Conservation (phyloP, 1,284 basidiomycete species). For the Lignosus rhinocerotis region DNA sequence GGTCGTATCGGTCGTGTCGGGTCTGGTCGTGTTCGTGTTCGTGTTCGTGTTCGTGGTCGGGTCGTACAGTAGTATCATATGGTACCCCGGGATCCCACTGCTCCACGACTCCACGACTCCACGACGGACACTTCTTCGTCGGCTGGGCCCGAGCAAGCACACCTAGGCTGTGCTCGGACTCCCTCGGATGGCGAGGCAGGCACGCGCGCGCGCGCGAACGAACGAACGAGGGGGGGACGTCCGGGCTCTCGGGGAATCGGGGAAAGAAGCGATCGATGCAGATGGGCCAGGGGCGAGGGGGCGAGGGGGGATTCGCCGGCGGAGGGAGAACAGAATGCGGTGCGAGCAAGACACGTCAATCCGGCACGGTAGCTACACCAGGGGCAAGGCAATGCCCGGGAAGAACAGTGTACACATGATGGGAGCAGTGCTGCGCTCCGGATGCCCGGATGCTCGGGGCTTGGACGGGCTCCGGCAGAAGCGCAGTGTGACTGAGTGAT, state of each 20-base stretch:
- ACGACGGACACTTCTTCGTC: background rate
- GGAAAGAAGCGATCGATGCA: background rate
- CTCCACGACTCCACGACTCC: background rate
- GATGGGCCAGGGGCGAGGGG: background rate
- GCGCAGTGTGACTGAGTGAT: background rate
- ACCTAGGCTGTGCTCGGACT: background rate
- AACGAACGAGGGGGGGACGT: too few relatives aligned
- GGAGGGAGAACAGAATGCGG: constrained; percentile 5
- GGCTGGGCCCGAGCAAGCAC: background rate
- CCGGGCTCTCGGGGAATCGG: background rate
- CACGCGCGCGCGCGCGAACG: background rate
- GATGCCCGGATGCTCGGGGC: constrained; percentile 7
- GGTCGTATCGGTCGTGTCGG: too few relatives aligned
- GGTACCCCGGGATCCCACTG: background rate
- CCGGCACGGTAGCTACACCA: constrained; percentile 1
- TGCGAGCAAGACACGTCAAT: constrained; percentile 11
- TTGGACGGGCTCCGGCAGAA: background rate
- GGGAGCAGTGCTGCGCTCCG: background rate
- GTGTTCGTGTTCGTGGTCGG: too few relatives aligned
- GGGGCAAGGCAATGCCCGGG: background rate
- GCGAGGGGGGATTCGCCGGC: background rate
- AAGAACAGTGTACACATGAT: constrained; percentile 7
- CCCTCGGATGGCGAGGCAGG: background rate
- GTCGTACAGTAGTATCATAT: too few relatives aligned
- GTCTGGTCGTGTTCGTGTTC: too few relatives aligned